Base-by-base conservation (phyloP, 495 filamentous ascomycete species). In the Podospora appendiculata region DNA sequence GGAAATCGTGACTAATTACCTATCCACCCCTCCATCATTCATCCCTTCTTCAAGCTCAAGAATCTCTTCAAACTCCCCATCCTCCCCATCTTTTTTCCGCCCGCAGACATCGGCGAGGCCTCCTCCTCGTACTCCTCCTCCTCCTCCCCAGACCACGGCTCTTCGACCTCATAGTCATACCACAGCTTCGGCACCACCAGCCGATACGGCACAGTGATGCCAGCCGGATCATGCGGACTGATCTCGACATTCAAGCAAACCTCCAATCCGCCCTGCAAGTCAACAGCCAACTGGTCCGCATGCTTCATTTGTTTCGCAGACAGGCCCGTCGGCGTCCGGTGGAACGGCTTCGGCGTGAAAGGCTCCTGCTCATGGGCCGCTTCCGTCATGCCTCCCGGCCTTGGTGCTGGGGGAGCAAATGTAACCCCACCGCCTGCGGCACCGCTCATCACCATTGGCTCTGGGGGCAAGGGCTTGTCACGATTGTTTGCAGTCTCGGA, bases 171-270 rank as follows among this genome's bases (percentile, higher is more conserved):
- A 48, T 73, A 66, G 32, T 77, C 71, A 50, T 80, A 81, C 70
- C 71, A 79, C 25, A 98, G 71, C 49, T 80, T 80, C 7, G 93
- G 93, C 10, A 98, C 85, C 0, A 96, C 78, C 19, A 97, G 66
- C 17, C 90, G 77, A 64, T 98, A 98, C 33, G 89, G 86, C 42
- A 81, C 79, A 3, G 93, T 98, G 57, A 85, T 86, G n/a, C 93
- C 94, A 0, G 85, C 79, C 0, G 94, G 93, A 59, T 97, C 89
- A 52, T 80, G 79, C 32, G 86, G 81, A 57, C 82, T 87, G 56
- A 96, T 80, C 70, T 98, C 93, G 58, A 93, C 80, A 58, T 94
- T 92, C 32, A 98, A 66, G 9, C 78, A 84, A 32, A 98, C 82
- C 47, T 95, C 89, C 18, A 98, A 73, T 3, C 89, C 90, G 41